These are phyloP conservation scores for Mallotus nudiflorus DNA, from an alignment of 345 rosid species.

Conservation along the genomic window DNA sequence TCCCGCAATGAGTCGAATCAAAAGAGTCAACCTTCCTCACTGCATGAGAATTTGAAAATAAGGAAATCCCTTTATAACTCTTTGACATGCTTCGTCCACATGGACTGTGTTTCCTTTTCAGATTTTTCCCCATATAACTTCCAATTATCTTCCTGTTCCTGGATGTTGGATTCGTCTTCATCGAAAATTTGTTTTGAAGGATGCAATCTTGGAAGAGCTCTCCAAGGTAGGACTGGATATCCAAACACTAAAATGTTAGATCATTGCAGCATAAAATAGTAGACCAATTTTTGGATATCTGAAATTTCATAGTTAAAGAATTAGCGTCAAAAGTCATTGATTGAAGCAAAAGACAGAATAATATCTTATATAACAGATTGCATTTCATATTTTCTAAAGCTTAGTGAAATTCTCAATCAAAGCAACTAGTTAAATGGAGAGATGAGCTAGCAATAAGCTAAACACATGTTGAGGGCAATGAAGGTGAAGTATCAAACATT, in stretches of 20 bases:
- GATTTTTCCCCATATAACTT: neutral
- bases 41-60: conserved; percentile 1
- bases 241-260: neutral
- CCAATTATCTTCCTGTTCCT: neutral
- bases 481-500: neutral
- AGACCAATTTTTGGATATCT: neutral
- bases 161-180: conserved; percentile 5
- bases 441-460: neutral
- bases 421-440: neutral
- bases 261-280: neutral
- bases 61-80: too few species aligned
- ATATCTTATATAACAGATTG: neutral
- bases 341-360: neutral
- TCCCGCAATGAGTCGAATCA: neutral
- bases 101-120: neutral
- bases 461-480: neutral
- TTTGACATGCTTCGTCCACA: neutral
- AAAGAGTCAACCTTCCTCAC: neutral
- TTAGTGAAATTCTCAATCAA: neutral
- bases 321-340: neutral
- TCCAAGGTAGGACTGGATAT: neutral
- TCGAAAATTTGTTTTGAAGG: neutral
- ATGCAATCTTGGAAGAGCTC: neutral
- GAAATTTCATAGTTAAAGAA: neutral
- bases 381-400: neutral